Evolutionary conservation across 139 green algal genomes (phyloP), one percentile per base, ranked within the genome.

Genomic region (Coccomyxa sp.): DNA sequence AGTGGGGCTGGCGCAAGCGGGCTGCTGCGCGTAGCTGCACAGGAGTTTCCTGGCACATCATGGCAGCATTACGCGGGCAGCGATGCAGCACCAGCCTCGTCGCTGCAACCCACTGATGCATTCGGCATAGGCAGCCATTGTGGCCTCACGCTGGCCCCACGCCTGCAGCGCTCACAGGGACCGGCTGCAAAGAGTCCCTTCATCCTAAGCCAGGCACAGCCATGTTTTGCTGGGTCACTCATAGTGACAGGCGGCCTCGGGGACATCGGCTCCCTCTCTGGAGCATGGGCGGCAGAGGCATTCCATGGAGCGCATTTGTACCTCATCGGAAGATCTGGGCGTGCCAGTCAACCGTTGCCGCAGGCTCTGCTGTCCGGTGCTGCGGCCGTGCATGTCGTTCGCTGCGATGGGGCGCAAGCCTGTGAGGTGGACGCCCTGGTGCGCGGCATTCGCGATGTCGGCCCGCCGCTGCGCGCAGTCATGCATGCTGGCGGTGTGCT

Each of bases 401-500:
- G 74, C 10, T 79, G 74, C 11, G n/a, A 51, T 31, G 58, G 30
- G 9, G 31, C 30, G 11, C n/a, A 30, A 80, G 31, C 78, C 28
- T 58, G 12, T 27, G 58, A 82, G 58, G 27, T 74, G 25, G 58
- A 27, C 14, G 57, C 58, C 15, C 57, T 82, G 27, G 13, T 30
- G 58, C 25, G 21, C 10, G 21, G 23, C 11, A 13, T 74, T 27
- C 25, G 27, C 14, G 21, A 9, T 23, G 58, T 1, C 0, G 78
- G 57, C 9, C 9, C 74, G 14, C 28, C 31, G 13, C 76, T 58
- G 27, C n/a, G 13, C 13, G 13, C 28, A 1, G 79, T 95, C 28
- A 76, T 94, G 51, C 92, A 96, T 85, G 89, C 90, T 27, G 85
- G 87, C 59, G 91, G 93, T 30, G 90, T 94, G 16, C 81, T 96